phyloP scores from a whole-genome alignment of 257 asterid genomes.

The Forsythia viridissima region DNA sequence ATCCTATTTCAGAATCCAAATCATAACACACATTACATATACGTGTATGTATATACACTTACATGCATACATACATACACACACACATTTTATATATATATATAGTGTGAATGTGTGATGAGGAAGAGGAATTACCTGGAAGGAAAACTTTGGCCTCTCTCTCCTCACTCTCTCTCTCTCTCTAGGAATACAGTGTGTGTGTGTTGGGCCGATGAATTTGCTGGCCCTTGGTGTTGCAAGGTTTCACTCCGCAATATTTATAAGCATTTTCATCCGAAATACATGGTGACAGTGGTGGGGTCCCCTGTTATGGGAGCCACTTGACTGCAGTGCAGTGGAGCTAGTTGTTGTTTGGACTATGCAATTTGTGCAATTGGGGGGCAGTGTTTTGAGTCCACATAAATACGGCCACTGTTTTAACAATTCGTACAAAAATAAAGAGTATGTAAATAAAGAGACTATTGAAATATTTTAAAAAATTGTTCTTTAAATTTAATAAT shows the following conservation, averaged over 20 bases:
- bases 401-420: not conserved
- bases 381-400: not conserved
- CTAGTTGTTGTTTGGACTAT: not conserved
- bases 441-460: no score
- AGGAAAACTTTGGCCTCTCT: not conserved
- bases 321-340: not conserved
- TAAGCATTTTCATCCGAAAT: not conserved
- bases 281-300: not conserved
- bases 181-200: not conserved
- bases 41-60: not conserved
- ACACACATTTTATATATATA: not conserved
- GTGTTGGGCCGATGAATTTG: not conserved
- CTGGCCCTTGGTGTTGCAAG: not conserved
- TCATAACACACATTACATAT: not conserved
- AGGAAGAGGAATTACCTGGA: constrained; percentile 23
- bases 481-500: no score
- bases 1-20: not conserved
- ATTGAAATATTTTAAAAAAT: no score
- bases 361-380: not conserved
- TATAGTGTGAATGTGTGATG: not conserved
- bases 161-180: not conserved
- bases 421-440: not conserved
- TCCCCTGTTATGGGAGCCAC: not conserved
- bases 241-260: not conserved
- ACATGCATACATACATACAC: no score